A percentile compares a stretch with the other conserved stretches of the same genome.
Evolutionary conservation across 257 asterid species (phyloP).

Genomic region (Coffea canephora): DNA sequence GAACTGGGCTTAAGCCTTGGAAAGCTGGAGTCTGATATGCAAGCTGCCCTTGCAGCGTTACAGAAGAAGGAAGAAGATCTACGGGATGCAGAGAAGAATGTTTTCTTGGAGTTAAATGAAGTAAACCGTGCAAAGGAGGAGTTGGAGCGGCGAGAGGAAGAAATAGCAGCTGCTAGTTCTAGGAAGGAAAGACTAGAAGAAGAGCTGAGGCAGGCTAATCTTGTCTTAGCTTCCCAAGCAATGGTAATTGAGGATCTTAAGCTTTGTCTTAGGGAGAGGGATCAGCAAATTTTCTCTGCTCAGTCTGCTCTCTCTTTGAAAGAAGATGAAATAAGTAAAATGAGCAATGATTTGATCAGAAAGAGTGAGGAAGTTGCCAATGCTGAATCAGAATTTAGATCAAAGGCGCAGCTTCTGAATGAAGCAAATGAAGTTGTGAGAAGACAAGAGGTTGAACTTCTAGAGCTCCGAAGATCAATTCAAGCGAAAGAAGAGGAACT

Average conservation of each 20-base stretch:
- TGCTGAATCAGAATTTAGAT: conserved; percentile 53
- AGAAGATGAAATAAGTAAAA: conserved; percentile 55
- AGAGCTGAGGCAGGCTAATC: conserved; percentile 58
- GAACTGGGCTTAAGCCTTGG: conserved; percentile 55
- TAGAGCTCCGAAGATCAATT: conserved; percentile 48
- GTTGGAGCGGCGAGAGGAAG: conserved; percentile 52
- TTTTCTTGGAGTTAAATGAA: conserved; percentile 46
- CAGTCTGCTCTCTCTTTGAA: conserved; percentile 44
- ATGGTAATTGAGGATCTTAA: conserved; percentile 58
- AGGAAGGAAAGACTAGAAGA: conserved; percentile 66
- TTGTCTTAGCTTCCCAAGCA: conserved; percentile 61
- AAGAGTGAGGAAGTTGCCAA: conserved; percentile 59
- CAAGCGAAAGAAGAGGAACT: conserved; percentile 63
- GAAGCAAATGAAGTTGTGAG: conserved; percentile 57
- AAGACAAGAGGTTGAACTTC: conserved; percentile 70
- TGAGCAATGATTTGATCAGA: conserved; percentile 47
- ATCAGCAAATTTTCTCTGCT: conserved; percentile 49
- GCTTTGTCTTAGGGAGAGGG: conserved; percentile 52
- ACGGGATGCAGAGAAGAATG: conserved; percentile 65
- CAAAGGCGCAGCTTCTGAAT: conserved; percentile 58
- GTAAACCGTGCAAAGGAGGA: conserved; percentile 52
- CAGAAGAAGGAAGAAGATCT: conserved; percentile 79
- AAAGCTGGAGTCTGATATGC: conserved; percentile 63
- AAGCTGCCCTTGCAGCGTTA: conserved; percentile 58
- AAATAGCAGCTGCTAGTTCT: conserved; percentile 43